Evolutionary conservation across 2,329 filamentous ascomycete species (phyloP), one percentile per base, ranked within the genome.

Genomic region (Fusarium tupiense): DNA sequence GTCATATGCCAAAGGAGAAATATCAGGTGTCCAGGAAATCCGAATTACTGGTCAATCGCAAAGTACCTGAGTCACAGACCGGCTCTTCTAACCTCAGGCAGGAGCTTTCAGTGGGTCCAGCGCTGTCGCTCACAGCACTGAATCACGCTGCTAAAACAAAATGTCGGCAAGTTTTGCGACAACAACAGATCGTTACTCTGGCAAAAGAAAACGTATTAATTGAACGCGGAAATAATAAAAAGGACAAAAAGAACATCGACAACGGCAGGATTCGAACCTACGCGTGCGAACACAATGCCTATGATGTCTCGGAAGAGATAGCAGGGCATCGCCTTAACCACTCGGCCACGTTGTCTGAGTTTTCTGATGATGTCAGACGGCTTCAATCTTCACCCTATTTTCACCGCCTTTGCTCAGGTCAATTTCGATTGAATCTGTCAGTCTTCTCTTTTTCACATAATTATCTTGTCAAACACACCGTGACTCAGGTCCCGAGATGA

Each of bases 261-360:
- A 69, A 69, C 67, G 65, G 67, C 65, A 69, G 67, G 67, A 69
- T 69, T 69, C 67, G 67, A 69, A 69, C 67, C 67, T 69, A 69
- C 67, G 67, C 67, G 67, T 69, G 67, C 67, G 67, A 69, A 69
- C 67, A 69, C 67, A 69, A 69, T 69, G 67, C 67, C 67, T 69
- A 52, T 69, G 64, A 69, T 69, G 67, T 69, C 67, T 69, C 67
- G 4, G 4, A 24, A 24, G 58, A 69, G 50, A 69, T 69, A 69
- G 67, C 67, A 69, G 67, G 67, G 67, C 67, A 69, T 69, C 67
- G 67, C 67, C 67, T 69, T 69, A 69, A 69, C 67, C 67, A 69
- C 67, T 69, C 67, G 67, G 67, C 67, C 67, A 69, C 65, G 65
- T 64, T 69, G 67, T 69, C 64, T 52, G 19, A 35, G 13, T 6